Base-by-base conservation (phyloP, 2,329 filamentous ascomycete genomes). In the Cryphonectria nitschkei region DNA sequence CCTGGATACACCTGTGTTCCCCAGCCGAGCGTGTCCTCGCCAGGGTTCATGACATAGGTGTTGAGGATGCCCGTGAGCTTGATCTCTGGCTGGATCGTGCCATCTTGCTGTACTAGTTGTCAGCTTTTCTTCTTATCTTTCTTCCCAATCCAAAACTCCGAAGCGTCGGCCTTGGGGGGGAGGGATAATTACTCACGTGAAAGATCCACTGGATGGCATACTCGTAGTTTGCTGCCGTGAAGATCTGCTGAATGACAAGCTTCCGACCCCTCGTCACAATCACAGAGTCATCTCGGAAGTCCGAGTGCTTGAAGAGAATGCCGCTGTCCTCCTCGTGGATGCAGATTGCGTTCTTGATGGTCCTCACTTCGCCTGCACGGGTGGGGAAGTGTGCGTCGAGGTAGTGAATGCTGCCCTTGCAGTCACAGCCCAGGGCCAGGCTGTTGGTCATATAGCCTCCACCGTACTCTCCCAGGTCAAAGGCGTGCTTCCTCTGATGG, bases 211-310 rank as follows among this genome's bases (percentile, higher is more conserved):
- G 84, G 39, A 86, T 81, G 2, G 84, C 84, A 81, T 98, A 98
- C 80, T 98, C 95, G 82, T 98, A 98, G 84, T 98, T 98, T 37
- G 95, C 95, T 0, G 95, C 95, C 0, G 95, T 98, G 82, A 98
- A 97, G 78, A 97, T 92, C 76, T 97, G 94, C 74, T 94, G 94
- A 75, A 98, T 87, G 78, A 97, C 87, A 70, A 98, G 88, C 79
- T 96, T 97, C 68, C 94, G 89, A 1, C 91, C 94, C 37, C 95
- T 90, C 0, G 94, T 97, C 5, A 97, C 93, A 13, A 96, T 93
- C 68, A 90, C 89, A 0, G 93, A 95, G 60, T 96, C 92, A 78
- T 98, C 95, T 52, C 95, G 89, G 87, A 97, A 98, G 81, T 98
- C 95, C 22, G 90, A 94, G 82, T 97, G 93, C 83, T 98, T 98